Conservation (phyloP, 2,329 filamentous ascomycete genomes). For the Cordyceps tenuipes region DNA sequence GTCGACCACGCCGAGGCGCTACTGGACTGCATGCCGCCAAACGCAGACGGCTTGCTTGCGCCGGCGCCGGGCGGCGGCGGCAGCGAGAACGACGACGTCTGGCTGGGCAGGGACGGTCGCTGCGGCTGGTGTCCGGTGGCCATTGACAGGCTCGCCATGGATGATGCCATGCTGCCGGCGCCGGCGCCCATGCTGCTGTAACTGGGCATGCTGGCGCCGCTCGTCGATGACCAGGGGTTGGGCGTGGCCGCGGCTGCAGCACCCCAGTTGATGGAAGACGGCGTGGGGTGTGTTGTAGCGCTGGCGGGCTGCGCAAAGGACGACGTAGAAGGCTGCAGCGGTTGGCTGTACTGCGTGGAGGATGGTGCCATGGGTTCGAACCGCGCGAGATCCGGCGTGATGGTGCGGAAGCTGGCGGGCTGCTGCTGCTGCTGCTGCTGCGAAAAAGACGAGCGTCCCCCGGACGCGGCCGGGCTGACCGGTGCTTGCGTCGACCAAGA, state of each 20-base stretch:
- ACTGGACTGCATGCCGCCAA: not conserved
- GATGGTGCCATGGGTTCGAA: conserved; percentile 50
- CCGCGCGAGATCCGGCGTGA: conserved; percentile 49
- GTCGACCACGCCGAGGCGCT: conserved; percentile 13
- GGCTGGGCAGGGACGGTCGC: conserved; percentile 24
- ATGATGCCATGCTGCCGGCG: conserved; percentile 30
- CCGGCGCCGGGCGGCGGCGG: conserved; percentile 40
- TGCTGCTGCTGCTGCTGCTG: conserved; percentile 20
- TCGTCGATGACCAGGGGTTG: conserved; percentile 41
- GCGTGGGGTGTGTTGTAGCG: conserved; percentile 18
- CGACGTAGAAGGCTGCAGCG: conserved; percentile 39
- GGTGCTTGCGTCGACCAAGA: conserved; percentile 56
- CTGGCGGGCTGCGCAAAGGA: conserved; percentile 20
- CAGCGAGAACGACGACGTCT: conserved; percentile 46
- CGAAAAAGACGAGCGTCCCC: conserved; percentile 9
- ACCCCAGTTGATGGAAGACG: conserved; percentile 43
- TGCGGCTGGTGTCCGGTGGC: conserved; percentile 28
- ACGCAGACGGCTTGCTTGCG: conserved; percentile 19
- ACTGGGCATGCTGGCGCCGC: conserved; percentile 24
- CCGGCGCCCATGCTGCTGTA: conserved; percentile 20
- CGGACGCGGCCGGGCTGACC: conserved; percentile 23
- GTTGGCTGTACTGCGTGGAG: conserved; percentile 55
- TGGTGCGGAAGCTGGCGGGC: conserved; percentile 39
- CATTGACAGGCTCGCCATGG: conserved; percentile 42
- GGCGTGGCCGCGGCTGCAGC: conserved; percentile 28